phyloP scores from a whole-genome alignment of 176 grass and related monocot genomes.

The Oryza australiensis region DNA sequence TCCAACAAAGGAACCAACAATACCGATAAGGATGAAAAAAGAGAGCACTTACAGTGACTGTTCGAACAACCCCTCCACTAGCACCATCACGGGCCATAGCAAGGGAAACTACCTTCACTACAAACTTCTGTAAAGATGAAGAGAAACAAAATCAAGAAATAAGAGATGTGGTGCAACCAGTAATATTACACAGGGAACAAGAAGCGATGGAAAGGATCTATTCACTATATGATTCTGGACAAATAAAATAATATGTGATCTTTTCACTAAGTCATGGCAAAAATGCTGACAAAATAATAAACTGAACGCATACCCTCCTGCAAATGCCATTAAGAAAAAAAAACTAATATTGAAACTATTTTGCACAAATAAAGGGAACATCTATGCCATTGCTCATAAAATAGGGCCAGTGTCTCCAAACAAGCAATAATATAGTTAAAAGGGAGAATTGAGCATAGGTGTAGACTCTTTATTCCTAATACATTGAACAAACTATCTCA shows the following conservation, averaged over 20 bases:
- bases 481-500: background rate
- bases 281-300: constrained; percentile 2
- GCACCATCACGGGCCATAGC: constrained; percentile 89
- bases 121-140: constrained; percentile 64
- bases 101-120: constrained; percentile 89
- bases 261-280: background rate
- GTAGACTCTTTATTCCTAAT: background rate
- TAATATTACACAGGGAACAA: background rate
- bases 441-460: background rate
- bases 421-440: background rate
- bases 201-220: background rate
- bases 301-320: background rate
- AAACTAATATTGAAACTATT: background rate
- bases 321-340: background rate
- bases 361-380: background rate
- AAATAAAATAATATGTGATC: background rate
- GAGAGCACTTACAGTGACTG: constrained; percentile 36
- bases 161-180: background rate
- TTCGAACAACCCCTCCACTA: constrained; percentile 73
- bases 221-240: background rate
- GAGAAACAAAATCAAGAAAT: background rate
- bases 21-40: background rate
- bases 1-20: background rate
- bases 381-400: background rate
- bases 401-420: background rate